Evolutionary conservation across 106 monocot genomes (phyloP), one percentile per base, ranked within the genome.

Genomic region (Dendrobium catenatum): DNA sequence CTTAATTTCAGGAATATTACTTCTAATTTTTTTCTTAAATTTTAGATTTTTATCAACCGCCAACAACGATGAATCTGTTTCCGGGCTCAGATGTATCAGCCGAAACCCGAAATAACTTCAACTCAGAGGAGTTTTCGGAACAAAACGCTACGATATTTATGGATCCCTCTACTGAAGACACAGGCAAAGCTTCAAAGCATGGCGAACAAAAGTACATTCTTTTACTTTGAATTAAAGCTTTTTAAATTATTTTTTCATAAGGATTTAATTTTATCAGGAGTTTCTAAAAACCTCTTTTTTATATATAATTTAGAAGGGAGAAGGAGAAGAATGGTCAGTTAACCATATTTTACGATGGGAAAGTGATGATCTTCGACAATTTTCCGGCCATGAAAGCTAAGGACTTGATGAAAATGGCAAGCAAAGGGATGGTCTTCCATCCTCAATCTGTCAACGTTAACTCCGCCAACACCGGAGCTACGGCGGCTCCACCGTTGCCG

Each of bases 351-450:
- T 79, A 79, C 61, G 42, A 9, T 0, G 79, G 79, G 20, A 79
- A 79, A 8, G 46, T 79, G 66, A 67, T 79, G 68, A 46, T 79
- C 22, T 94, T 94, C 49, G 88, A 94, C 46, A 83, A 91, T 67
- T 89, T 88, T 79, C 83, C 94, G 0, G 76, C 56, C 0, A 86
- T 85, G 3, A 94, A 86, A 80, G 89, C 79, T 0, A 76, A 73
- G 72, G 81, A 86, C 42, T 78, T 94, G 40, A 83, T 88, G 61
- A 49, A 78, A 3, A 79, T 91, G 80, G 93, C 86, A 17, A 74
- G 68, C 59, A 81, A 22, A 22, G 55, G 55, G 19, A 55, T 18
- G 13, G 44, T 44, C 44, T 44, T 44, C 9, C 44, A 7, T 44
- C 44, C 44, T 5, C 44, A 44, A 5, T 44, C 9, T 9, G 4